phyloP scores from a whole-genome alignment of 352 stramenopile genomes.

The Globisporangium viniferum region DNA sequence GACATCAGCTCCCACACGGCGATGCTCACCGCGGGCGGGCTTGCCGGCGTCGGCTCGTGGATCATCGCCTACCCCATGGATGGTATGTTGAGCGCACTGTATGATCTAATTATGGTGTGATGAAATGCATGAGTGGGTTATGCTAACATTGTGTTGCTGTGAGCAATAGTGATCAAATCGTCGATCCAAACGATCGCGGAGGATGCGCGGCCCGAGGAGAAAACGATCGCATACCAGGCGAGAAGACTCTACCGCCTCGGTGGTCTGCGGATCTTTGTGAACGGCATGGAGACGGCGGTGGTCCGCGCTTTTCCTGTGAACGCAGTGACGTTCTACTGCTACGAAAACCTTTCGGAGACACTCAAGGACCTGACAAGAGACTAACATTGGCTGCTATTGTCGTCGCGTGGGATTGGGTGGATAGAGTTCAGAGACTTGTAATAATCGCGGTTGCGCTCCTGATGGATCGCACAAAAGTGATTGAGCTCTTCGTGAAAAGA shows the following conservation, averaged over 20 bases:
- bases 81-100: slow-evolving; percentile 28
- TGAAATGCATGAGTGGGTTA: background rate
- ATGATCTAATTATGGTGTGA: background rate
- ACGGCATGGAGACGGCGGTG: slow-evolving; percentile 70
- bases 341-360: slow-evolving; percentile 71
- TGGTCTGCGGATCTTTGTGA: slow-evolving; percentile 72
- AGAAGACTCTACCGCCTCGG: slow-evolving; percentile 61
- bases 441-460: background rate
- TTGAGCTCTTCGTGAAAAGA: background rate
- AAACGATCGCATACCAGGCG: slow-evolving; percentile 71
- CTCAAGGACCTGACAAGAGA: slow-evolving; percentile 52
- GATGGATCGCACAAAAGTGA: background rate
- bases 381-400: background rate
- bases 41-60: slow-evolving; percentile 78
- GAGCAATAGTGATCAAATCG: slow-evolving; percentile 71
- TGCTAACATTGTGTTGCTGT: background rate
- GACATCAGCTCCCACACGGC: slow-evolving; percentile 56
- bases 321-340: slow-evolving; percentile 84
- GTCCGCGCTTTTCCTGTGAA: slow-evolving; percentile 83
- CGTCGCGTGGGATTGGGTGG: background rate
- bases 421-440: background rate
- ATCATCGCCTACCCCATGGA: slow-evolving; percentile 80
- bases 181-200: slow-evolving; percentile 79
- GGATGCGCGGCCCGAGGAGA: slow-evolving; percentile 44
- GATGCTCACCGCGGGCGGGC: slow-evolving; percentile 79